A percentile compares a stretch with the other conserved stretches of the same genome.
These are phyloP conservation scores for Pythium scleroteichum DNA, from an alignment of 352 stramenopile genomes.

Conservation along the genomic window DNA sequence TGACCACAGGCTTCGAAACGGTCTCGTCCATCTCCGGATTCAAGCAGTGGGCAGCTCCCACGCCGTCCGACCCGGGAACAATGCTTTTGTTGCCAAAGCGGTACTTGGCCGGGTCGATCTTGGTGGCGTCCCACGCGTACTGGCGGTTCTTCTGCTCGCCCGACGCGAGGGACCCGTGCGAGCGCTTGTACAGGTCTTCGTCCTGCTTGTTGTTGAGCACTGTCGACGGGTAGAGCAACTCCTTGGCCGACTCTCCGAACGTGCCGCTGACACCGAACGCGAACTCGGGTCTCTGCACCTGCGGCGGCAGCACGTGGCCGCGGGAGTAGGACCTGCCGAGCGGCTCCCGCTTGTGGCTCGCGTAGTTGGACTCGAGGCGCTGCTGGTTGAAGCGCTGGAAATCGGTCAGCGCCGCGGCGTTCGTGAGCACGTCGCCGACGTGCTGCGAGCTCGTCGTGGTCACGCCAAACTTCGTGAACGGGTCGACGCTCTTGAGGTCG, in stretches of 20 bases:
- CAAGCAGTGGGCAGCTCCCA: conserved; percentile 54
- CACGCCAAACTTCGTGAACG: conserved; percentile 63
- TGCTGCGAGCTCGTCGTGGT: conserved; percentile 71
- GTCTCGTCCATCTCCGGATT: conserved; percentile 76
- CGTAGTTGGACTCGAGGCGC: conserved; percentile 78
- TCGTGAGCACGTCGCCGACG: conserved; percentile 58
- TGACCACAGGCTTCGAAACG: conserved; percentile 40
- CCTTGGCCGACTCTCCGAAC: conserved; percentile 82
- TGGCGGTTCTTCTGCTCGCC: conserved; percentile 87
- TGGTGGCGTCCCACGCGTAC: conserved; percentile 75
- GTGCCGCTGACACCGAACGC: conserved; percentile 63
- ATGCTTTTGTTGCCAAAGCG: conserved; percentile 69
- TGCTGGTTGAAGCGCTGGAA: conserved; percentile 70
- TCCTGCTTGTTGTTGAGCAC: conserved; percentile 60
- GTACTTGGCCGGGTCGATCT: conserved; percentile 66
- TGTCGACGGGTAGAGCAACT: conserved; percentile 76
- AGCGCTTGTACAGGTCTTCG: conserved; percentile 74
- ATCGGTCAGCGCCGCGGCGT: conserved; percentile 38
- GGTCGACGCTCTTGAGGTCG: conserved; percentile 67
- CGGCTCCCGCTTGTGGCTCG: conserved; percentile 75
- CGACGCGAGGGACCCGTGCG: conserved; percentile 71
- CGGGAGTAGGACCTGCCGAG: conserved; percentile 69
- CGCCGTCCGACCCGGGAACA: conserved; percentile 38
- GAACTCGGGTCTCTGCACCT: conserved; percentile 58
- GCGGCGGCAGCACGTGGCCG: conserved; percentile 63